Evolutionary conservation across 306 rosid species (phyloP).

Genomic region (Glycine tomentella): DNA sequence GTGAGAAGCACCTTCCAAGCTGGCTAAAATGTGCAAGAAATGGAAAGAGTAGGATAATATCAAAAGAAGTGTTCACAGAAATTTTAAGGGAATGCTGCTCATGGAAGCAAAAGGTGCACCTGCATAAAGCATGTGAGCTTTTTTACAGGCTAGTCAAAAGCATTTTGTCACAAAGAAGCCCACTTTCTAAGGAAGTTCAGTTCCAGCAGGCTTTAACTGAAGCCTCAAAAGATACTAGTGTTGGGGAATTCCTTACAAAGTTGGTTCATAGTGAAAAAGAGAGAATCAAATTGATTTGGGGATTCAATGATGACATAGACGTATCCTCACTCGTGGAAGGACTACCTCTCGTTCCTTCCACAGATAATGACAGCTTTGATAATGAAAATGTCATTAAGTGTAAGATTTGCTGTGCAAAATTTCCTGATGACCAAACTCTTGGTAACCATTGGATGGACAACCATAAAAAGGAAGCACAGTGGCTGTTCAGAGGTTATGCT

Average conservation of each 20-base stretch:
- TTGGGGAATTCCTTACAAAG: conserved; percentile 64
- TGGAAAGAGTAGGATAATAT: conserved; percentile 82
- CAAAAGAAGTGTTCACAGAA: conserved; percentile 80
- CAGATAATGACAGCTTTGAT: conserved; percentile 49
- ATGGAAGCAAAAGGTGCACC: conserved; percentile 60
- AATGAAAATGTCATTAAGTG: conserved; percentile 60
- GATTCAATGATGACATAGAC: conserved; percentile 61
- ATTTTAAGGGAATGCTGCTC: conserved; percentile 64
- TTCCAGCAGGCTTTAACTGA: conserved; percentile 84
- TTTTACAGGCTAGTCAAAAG: conserved; percentile 82
- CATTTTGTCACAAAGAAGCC: conserved; percentile 66
- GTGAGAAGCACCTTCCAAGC: conserved; percentile 82
- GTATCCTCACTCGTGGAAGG: conserved; percentile 56
- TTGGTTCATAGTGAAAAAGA: conserved; percentile 77
- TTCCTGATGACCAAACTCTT: conserved; percentile 68
- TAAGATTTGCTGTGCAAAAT: conserved; percentile 71
- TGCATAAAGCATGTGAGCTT: conserved; percentile 81
- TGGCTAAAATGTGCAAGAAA: conserved; percentile 89
- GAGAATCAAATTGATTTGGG: conserved; percentile 70
- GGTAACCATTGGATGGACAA: conserved; percentile 84
- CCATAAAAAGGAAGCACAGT: conserved; percentile 87
- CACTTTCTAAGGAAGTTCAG: conserved; percentile 80
- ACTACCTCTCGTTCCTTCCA: conserved; percentile 50
- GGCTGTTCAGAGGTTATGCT: conserved; percentile 84
- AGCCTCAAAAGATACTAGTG: conserved; percentile 71